Percentiles rank a stretch among this genome's conserved stretches.
These are phyloP conservation scores for Cryphonectria parasitica DNA, from an alignment of 2,329 filamentous ascomycete species.

Conservation along the genomic window DNA sequence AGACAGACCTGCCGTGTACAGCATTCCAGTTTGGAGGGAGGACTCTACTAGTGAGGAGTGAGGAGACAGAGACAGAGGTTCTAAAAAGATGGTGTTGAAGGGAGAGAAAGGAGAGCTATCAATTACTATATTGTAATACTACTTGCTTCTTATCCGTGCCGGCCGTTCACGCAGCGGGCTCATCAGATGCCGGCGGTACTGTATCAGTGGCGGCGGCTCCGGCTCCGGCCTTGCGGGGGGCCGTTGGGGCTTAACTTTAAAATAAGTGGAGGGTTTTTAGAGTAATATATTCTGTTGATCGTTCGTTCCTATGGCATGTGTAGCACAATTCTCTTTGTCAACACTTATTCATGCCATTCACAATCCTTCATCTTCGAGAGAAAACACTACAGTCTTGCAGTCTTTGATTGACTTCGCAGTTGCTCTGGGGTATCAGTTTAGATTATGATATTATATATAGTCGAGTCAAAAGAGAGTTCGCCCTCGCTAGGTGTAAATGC, in stretches of 20 bases:
- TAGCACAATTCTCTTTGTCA: too few species aligned
- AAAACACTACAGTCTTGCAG: too few species aligned
- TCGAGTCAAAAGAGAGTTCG: background rate
- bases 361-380: background rate
- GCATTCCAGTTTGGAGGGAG: too few species aligned
- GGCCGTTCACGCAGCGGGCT: background rate
- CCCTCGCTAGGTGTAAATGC: background rate
- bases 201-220: background rate
- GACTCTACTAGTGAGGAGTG: too few species aligned
- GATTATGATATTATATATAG: constrained; percentile 1
- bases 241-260: background rate
- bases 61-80: too few species aligned
- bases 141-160: background rate
- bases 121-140: background rate
- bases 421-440: background rate
- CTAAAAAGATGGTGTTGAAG: too few species aligned
- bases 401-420: background rate
- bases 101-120: background rate
- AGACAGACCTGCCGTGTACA: too few species aligned
- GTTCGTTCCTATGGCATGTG: background rate
- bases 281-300: background rate
- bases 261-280: background rate
- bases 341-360: too few species aligned
- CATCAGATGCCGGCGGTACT: background rate
- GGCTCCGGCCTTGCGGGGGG: background rate